Evolutionary conservation across 2,329 filamentous ascomycete species (phyloP).

Genomic region (Microdochium bolleyi): DNA sequence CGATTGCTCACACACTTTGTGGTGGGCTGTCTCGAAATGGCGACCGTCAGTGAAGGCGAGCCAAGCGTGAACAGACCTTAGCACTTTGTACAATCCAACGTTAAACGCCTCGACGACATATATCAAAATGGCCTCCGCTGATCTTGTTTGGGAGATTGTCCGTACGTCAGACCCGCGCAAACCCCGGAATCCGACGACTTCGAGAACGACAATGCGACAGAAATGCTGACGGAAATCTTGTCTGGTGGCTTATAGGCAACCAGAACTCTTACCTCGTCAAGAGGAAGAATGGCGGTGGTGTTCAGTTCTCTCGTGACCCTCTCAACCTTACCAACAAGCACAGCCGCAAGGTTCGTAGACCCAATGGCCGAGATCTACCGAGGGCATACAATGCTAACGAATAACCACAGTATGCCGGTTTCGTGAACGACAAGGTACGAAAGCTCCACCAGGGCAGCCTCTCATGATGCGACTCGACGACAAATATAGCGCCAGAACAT

Average conservation of each 20-base stretch:
- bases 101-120: constrained; percentile 16
- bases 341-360: constrained; percentile 68
- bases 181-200: not conserved
- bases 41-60: not conserved
- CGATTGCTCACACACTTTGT: constrained; percentile 18
- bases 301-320: constrained; percentile 89
- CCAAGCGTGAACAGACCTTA: not conserved
- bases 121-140: constrained; percentile 52
- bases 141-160: constrained; percentile 91
- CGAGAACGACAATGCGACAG: not conserved
- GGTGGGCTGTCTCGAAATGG: constrained; percentile 10
- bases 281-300: constrained; percentile 70
- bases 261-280: constrained; percentile 91
- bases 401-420: constrained; percentile 70
- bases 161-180: constrained; percentile 54
- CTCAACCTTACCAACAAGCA: constrained; percentile 90
- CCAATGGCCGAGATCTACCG: not conserved
- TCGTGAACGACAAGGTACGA: constrained; percentile 84
- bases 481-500: constrained; percentile 5
- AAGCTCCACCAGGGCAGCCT: constrained; percentile 2
- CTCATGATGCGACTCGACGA: not conserved
- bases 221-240: constrained; percentile 3
- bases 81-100: constrained; percentile 1
- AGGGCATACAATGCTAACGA: constrained; percentile 24
- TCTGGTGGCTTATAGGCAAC: constrained; percentile 49